Base-by-base conservation (phyloP, 2,329 filamentous ascomycete genomes). In the Sphaceloma murrayae region DNA sequence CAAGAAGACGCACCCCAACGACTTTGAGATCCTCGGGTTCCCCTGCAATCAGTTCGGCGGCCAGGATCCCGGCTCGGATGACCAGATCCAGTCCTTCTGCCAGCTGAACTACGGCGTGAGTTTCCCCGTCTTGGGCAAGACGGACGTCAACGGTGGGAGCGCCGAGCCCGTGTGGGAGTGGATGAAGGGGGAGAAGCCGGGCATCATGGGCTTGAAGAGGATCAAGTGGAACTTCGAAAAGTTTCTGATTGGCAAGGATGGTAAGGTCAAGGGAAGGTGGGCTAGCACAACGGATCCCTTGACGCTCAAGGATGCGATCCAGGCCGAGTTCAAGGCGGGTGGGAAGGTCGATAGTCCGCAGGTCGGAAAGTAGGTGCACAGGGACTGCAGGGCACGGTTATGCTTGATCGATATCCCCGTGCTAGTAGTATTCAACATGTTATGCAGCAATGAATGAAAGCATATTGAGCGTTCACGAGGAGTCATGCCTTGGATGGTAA, bases 201-300 rank as follows among this genome's bases (percentile, higher is more conserved):
- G 91, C 16, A 58, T 95, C 46, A 67, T 96, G 67, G 91, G 91
- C 14, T 63, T 96, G 59, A 89, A 93, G 80, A 67, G 80, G 50
- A 73, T 98, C 57, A 95, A 96, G 82, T 98, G 91, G 91, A 98
- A 98, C 69, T 98, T 96, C 70, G 91, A 98, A 67, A 98, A 98
- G 77, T 98, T 95, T 68, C 69, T 98, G 51, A 71, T 98, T 52
- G 82, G 81, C 49, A 75, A 77, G 50, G 86, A 96, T 64, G 91
- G 91, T 18, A 75, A 82, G 67, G 86, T 96, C 54, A 82, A 84
- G 67, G 75, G 75, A 19, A 72, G 91, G 52, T 98, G 87, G 86
- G 84, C 85, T 24, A 89, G 84, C 64, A 83, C 78, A 13, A 86
- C 83, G 48, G 91, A 88, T 73, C 91, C 91, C 1, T 85, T 89